Evolutionary conservation across 2,329 filamentous ascomycete genomes (phyloP), one percentile per base, ranked within the genome.

Genomic region (Lachnellula arida): DNA sequence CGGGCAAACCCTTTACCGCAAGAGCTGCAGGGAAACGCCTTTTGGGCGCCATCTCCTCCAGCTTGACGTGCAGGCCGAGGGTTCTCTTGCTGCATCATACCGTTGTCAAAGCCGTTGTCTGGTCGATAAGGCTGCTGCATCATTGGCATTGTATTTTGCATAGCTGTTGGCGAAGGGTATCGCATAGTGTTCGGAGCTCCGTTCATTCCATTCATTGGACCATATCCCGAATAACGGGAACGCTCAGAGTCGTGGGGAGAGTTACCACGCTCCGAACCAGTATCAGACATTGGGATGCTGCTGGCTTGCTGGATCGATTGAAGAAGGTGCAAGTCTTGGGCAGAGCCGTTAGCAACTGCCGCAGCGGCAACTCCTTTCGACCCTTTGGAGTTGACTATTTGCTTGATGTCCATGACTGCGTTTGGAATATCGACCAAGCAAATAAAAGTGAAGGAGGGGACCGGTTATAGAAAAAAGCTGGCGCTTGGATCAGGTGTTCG

Each of bases 1-100:
- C 94, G 81, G 51, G 94, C 94, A 71, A 99, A 99, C 23, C 88
- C 88, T 74, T 97, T 97, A 56, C 81, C 82, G 72, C 94, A 99
- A 3, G 88, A 93, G 61, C 85, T 88, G 75, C 94, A 99, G 22
- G 91, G 87, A 69, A 94, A 97, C 1, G 89, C 86, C 74, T 97
- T 89, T 61, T 67, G 73, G 32, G 59, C 59, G 40, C 56, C 54
- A 17, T 47, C 53, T 37, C 68, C 65, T 23, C 54, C 59, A 39
- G 63, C 46, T 28, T 61, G 56, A 47, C 61, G 61, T 32, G 55
- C 46, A 15, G 54, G 53, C 48, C 59, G 59, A 19, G 40, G 55
- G 15, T 53, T 59, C n/a, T 68, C 64, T 56, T 68, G 69, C 17
- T 64, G 65, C 57, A 67, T 64, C 60, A 69, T 65, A 37, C 54